phyloP scores from a whole-genome alignment of 1,284 basidiomycete genomes.

The Leucoagaricus sp. region DNA sequence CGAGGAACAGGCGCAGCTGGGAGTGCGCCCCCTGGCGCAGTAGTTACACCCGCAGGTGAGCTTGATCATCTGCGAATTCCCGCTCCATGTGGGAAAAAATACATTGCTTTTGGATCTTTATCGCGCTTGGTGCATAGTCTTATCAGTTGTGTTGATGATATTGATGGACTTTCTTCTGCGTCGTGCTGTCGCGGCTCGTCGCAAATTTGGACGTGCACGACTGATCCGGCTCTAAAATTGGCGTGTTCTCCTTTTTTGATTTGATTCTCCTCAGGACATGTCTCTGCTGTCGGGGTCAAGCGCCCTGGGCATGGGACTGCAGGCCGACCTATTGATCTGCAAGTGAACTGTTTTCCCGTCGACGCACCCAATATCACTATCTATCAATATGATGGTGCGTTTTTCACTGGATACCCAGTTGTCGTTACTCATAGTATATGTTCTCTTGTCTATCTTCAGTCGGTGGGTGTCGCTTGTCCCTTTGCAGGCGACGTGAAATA shows the following conservation, averaged over 20 bases:
- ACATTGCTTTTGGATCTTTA: neutral
- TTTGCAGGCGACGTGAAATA: too few species aligned
- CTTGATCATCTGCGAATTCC: neutral
- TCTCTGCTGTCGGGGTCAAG: conserved; percentile 61
- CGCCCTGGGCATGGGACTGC: conserved; percentile 58
- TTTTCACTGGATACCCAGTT: too few species aligned
- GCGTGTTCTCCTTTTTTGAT: conserved; percentile 11
- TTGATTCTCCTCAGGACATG: conserved; percentile 33
- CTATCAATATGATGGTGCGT: conserved; percentile 73
- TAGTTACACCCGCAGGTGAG: conserved; percentile 18
- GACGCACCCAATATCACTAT: conserved; percentile 56
- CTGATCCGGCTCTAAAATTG: neutral
- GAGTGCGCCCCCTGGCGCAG: neutral
- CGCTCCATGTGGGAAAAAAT: neutral
- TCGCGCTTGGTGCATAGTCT: conserved; percentile 1
- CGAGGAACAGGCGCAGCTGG: conserved; percentile 1
- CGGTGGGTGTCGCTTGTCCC: too few species aligned
- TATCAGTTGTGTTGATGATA: neutral
- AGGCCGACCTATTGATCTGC: conserved; percentile 50
- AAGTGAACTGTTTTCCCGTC: conserved; percentile 63
- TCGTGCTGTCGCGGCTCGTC: neutral
- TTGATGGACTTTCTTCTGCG: neutral
- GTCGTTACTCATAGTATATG: neutral
- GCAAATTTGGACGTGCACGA: neutral
- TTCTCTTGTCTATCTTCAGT: too few species aligned